Percentiles rank a stretch among this genome's conserved stretches.
phyloP scores from a whole-genome alignment of 345 rosid genomes.

The Ceriops zippeliana region DNA sequence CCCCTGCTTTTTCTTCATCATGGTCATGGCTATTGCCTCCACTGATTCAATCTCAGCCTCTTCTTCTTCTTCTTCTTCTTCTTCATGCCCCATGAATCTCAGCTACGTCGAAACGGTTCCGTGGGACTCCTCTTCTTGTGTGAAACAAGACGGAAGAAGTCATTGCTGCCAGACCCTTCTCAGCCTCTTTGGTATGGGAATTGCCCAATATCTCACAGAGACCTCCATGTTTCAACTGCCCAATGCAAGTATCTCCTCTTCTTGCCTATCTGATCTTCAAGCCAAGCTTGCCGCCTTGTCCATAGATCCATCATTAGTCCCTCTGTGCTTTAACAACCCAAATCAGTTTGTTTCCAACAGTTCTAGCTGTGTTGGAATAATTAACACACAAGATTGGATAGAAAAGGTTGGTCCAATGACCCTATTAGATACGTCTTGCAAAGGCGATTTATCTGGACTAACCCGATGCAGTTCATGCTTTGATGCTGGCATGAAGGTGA shows the following conservation, averaged over 20 bases:
- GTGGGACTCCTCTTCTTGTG: constrained; percentile 50
- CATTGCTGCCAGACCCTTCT: constrained; percentile 50
- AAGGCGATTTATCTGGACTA: constrained; percentile 34
- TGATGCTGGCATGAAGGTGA: constrained; percentile 45
- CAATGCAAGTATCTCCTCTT: constrained; percentile 18
- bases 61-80: constrained; percentile 19
- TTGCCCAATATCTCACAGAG: constrained; percentile 40
- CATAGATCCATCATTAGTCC: constrained; percentile 32
- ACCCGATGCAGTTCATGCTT: constrained; percentile 45
- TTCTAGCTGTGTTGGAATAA: constrained; percentile 44
- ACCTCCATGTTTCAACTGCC: constrained; percentile 51
- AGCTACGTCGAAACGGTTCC: constrained; percentile 50
- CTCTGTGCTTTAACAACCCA: constrained; percentile 36
- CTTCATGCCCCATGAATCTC: constrained; percentile 53
- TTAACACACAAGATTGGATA: constrained; percentile 41
- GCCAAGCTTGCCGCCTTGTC: constrained; percentile 29
- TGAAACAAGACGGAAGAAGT: constrained; percentile 1
- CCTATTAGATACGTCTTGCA: constrained; percentile 38
- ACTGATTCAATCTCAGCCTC: constrained; percentile 3
- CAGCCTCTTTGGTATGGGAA: constrained; percentile 53
- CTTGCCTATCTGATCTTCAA: constrained; percentile 44
- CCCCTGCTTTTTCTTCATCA: constrained; percentile 12
- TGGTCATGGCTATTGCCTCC: constrained; percentile 16
- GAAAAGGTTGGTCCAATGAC: constrained; percentile 31
- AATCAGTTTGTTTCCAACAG: constrained; percentile 35